Evolutionary conservation across 2,329 filamentous ascomycete genomes (phyloP).

Genomic region (Colletotrichum costaricense): DNA sequence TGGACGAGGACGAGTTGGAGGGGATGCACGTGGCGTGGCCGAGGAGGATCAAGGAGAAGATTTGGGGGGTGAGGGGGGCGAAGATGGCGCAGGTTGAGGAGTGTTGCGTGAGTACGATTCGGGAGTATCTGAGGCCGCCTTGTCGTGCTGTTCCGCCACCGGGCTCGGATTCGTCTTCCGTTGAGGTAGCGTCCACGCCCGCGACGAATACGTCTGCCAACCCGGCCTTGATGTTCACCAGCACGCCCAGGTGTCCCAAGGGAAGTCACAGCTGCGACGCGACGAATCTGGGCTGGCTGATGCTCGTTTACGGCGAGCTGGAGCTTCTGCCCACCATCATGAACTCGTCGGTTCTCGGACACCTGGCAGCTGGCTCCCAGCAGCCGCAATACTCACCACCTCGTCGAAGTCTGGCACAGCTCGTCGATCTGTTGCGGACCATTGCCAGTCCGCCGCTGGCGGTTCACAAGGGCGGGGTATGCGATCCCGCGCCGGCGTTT

Average conservation of each 20-base stretch:
- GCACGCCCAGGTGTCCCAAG: conserved; percentile 59
- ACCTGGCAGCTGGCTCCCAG: conserved; percentile 18
- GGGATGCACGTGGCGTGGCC: conserved; percentile 56
- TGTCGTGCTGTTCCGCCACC: not conserved
- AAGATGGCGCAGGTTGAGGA: conserved; percentile 63
- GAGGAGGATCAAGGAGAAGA: conserved; percentile 57
- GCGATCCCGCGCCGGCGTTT: conserved; percentile 61
- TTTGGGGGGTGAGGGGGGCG: conserved; percentile 59
- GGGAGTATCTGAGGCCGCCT: conserved; percentile 55
- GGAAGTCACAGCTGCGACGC: conserved; percentile 64
- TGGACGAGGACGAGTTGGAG: conserved; percentile 55
- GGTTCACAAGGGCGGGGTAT: conserved; percentile 55
- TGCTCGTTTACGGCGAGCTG: conserved; percentile 62
- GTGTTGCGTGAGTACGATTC: conserved; percentile 55
- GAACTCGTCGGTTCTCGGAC: conserved; percentile 41
- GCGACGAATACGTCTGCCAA: conserved; percentile 13
- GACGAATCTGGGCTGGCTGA: conserved; percentile 64
- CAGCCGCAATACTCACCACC: conserved; percentile 40
- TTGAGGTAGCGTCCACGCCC: not conserved
- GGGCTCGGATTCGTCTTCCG: not conserved
- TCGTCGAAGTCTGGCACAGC: conserved; percentile 55
- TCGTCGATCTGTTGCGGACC: conserved; percentile 55
- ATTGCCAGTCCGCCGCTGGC: conserved; percentile 57
- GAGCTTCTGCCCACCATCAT: conserved; percentile 55
- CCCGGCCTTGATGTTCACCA: conserved; percentile 47